Percentiles rank a stretch among this genome's conserved stretches.
Evolutionary conservation across 176 grass and related monocot species (phyloP).

Genomic region (Neostapfia colusana): DNA sequence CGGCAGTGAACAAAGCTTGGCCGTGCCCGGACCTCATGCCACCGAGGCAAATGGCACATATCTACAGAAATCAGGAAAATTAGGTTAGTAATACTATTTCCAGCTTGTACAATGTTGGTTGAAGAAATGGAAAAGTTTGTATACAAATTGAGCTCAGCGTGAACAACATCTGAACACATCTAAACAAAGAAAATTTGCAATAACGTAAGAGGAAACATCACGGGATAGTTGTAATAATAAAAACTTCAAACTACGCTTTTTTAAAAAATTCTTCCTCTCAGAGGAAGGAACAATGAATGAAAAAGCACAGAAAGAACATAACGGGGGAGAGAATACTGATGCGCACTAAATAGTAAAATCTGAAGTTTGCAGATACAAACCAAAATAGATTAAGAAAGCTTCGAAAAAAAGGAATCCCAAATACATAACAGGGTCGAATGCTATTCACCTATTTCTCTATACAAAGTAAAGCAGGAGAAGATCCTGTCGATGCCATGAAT

Average conservation of each 20-base stretch:
- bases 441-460: not conserved
- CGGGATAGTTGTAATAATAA: not conserved
- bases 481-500: not conserved
- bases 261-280: not conserved
- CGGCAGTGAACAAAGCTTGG: conserved; percentile 62
- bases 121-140: not conserved
- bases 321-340: too few species aligned
- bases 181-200: not conserved
- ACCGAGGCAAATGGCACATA: conserved; percentile 68
- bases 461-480: not conserved
- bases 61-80: conserved; percentile 46
- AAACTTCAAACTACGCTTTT: not conserved
- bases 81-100: conserved; percentile 8
- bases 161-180: not conserved
- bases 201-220: not conserved
- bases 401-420: not conserved
- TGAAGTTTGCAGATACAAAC: too few species aligned
- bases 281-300: not conserved
- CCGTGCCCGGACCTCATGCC: conserved; percentile 61
- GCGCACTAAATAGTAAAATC: too few species aligned
- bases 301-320: not conserved
- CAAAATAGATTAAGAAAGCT: not conserved
- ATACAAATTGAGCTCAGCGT: not conserved
- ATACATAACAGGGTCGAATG: not conserved
- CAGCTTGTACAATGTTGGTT: conserved; percentile 2